Evolutionary conservation across 2,329 filamentous ascomycete species (phyloP).

Genomic region (Colletotrichum orchidophilum): DNA sequence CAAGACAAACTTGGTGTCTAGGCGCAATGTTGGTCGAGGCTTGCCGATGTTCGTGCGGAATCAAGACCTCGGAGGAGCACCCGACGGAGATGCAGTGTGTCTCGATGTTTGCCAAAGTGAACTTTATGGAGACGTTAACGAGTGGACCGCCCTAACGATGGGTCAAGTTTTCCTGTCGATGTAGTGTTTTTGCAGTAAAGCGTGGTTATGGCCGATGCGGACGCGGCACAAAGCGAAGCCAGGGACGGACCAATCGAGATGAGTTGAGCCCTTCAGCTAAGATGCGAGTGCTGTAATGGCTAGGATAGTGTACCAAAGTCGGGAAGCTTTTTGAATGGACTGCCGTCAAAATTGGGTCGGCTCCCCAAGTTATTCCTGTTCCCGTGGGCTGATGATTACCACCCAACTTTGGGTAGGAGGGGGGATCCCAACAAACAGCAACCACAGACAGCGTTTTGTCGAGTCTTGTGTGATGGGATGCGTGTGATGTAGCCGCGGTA

Average conservation of each 20-base stretch:
- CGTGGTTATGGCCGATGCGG: conserved; percentile 19
- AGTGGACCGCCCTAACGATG: conserved; percentile 1
- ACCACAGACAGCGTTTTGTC: background rate
- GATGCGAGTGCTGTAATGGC: conserved; percentile 30
- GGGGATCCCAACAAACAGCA: background rate
- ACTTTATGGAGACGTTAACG: background rate
- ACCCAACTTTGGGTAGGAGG: conserved; percentile 10
- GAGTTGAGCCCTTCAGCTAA: conserved; percentile 4
- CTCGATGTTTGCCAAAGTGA: background rate
- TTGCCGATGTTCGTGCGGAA: background rate
- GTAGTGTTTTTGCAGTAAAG: conserved; percentile 5
- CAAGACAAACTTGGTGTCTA: background rate
- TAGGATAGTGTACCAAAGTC: conserved; percentile 28
- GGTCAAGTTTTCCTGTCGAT: conserved; percentile 4
- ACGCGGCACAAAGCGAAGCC: conserved; percentile 25
- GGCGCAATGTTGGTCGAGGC: background rate
- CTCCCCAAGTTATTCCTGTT: conserved; percentile 28
- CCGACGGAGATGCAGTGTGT: background rate
- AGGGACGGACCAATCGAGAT: conserved; percentile 32
- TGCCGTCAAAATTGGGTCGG: conserved; percentile 32
- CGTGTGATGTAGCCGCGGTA: conserved; percentile 7
- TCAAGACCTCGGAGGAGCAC: background rate
- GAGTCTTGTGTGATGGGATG: conserved; percentile 1
- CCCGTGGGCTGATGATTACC: conserved; percentile 26
- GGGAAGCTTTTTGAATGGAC: conserved; percentile 25